Evolutionary conservation across 768 basidiomycete species (phyloP), one percentile per base, ranked within the genome.

Genomic region (Podaxis rugospora): DNA sequence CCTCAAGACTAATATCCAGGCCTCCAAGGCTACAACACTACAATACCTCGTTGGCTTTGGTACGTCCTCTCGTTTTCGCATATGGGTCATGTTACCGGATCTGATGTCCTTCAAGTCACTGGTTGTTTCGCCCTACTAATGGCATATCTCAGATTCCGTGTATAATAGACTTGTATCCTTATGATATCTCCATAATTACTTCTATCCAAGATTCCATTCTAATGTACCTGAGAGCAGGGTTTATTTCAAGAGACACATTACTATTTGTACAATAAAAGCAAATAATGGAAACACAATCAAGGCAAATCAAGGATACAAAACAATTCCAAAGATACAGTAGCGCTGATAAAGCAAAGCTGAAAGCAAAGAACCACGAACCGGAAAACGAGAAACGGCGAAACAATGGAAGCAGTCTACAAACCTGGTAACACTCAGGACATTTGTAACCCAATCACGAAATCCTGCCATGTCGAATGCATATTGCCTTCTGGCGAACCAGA

Each of bases 1-100:
- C 2, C 72, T 97, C 56, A 79, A 91, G 58, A 95, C 92, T 1
- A 79, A 87, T 5, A 93, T 93, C 36, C 92, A 94, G 69, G 85
- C 90, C 0, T 90, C 90, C 57, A 94, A 94, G 89, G 91, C 91
- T 2, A 91, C 89, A 35, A 93, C 92, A 10, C 72, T 94, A 63
- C 92, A 94, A 71, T 93, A 93, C 70, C 75, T 94, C 25, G 92
- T 94, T 53, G 91, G 91, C 57, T 92, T 93, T 65, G 92, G 91
- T 92, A 68, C 14, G 89, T 78, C 32, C 18, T 51, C 27, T 39
- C 39, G 36, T 40, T n/a, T 39, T 32, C 32, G 32, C 1, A 18
- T 39, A 3, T 21, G 14, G 16, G 18, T 23, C n/a, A 5, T 25
- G 52, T 47, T 44, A 27, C 25, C 18, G 46, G 27, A 44, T 66